A percentile compares a stretch with the other conserved stretches of the same genome.
phyloP scores from a whole-genome alignment of 148 eudicot genomes.

The Arctostaphylos glauca region DNA sequence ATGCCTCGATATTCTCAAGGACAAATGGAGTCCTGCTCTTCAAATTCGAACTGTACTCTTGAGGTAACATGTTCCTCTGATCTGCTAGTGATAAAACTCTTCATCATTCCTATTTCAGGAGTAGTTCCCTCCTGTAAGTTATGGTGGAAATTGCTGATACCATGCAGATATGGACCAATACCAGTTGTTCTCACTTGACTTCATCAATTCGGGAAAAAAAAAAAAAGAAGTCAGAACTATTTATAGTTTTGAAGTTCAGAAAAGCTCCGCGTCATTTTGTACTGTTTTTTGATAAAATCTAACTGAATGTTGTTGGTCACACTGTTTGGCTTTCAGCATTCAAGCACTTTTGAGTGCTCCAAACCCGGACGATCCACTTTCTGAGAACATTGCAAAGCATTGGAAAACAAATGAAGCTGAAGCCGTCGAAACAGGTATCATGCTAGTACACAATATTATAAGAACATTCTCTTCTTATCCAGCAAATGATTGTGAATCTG shows the following conservation, averaged over 20 bases:
- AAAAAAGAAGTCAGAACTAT: no score
- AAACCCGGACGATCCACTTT: conserved; percentile 94
- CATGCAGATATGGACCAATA: background rate
- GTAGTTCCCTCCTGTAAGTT: background rate
- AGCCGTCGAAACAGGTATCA: conserved; percentile 93
- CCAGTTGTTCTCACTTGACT: background rate
- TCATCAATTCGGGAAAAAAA: no score
- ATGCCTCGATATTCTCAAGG: conserved; percentile 96
- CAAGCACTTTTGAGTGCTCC: conserved; percentile 98
- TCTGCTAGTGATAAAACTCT: background rate
- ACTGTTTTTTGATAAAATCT: background rate
- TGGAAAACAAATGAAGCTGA: conserved; percentile 88
- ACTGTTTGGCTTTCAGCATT: conserved; percentile 45
- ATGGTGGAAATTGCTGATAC: background rate
- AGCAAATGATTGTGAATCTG: no score
- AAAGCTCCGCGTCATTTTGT: background rate
- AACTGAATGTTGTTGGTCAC: background rate
- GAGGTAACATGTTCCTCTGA: conserved; percentile 43
- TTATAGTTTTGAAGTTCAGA: background rate
- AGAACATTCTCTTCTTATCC: background rate
- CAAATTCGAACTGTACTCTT: conserved; percentile 93
- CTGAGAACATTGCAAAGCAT: conserved; percentile 95
- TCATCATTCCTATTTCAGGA: background rate
- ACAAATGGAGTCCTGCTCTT: conserved; percentile 99
- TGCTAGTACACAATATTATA: background rate